A percentile compares a stretch with the other conserved stretches of the same genome.
These are phyloP conservation scores for Monosporascus sp. DNA, from an alignment of 2,329 filamentous ascomycete genomes.

Conservation along the genomic window DNA sequence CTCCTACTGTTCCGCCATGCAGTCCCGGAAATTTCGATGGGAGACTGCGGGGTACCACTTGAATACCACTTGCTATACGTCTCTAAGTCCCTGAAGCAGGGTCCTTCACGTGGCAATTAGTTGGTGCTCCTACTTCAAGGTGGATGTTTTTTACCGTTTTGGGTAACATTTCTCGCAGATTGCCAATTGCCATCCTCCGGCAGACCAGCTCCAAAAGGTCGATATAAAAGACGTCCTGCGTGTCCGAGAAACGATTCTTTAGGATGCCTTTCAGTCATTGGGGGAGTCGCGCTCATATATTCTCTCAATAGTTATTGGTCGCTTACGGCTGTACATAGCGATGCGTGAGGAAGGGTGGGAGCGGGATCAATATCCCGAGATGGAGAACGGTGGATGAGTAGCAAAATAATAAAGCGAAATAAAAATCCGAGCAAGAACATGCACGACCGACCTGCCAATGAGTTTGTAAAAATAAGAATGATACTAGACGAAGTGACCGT, in stretches of 20 bases:
- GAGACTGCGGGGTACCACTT: conserved; percentile 1
- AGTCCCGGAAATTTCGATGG: conserved; percentile 5
- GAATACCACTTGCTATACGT: conserved; percentile 20
- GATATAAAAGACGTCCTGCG: conserved; percentile 26
- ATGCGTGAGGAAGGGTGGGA: conserved; percentile 9
- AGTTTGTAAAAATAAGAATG: too few species aligned
- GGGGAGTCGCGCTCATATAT: conserved; percentile 21
- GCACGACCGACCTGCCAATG: too few species aligned
- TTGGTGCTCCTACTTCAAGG: not conserved
- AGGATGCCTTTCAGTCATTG: conserved; percentile 27
- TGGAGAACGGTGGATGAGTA: too few species aligned
- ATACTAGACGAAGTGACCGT: too few species aligned
- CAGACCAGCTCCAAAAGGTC: conserved; percentile 18
- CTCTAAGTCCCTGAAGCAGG: conserved; percentile 21
- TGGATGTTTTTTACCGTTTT: conserved; percentile 20
- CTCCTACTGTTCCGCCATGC: conserved; percentile 18
- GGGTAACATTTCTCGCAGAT: conserved; percentile 20
- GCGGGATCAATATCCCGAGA: not conserved
- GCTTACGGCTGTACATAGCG: conserved; percentile 22
- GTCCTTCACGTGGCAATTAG: conserved; percentile 19
- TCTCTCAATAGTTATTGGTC: conserved; percentile 12
- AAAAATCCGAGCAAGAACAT: too few species aligned
- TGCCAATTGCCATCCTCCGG: conserved; percentile 25
- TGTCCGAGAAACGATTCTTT: conserved; percentile 24
- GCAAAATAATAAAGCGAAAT: too few species aligned